Evolutionary conservation across 106 monocot species (phyloP).

Genomic region (Narthecium ossifragum): DNA sequence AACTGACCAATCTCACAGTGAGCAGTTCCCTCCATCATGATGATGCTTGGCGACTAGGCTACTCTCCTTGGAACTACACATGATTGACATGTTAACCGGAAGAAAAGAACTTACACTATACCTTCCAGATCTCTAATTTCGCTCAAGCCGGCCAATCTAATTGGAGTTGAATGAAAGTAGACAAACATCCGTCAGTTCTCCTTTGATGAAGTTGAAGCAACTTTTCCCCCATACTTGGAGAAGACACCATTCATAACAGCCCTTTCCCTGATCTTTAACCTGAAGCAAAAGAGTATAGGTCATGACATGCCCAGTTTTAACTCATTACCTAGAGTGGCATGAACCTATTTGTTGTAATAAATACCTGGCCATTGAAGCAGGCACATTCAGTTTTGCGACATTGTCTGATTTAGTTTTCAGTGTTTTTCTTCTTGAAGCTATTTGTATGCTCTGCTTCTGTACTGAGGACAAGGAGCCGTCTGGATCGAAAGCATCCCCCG

Average conservation of each 20-base stretch:
- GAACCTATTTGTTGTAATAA: background rate
- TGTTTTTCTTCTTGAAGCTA: constrained; percentile 25
- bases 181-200: constrained; percentile 19
- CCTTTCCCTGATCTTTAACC: constrained; percentile 80
- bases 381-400: constrained; percentile 22
- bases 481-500: constrained; percentile 6
- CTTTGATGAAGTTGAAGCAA: constrained; percentile 16
- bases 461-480: constrained; percentile 6
- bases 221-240: constrained; percentile 59
- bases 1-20: too few relatives aligned
- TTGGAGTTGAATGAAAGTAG: too few relatives aligned
- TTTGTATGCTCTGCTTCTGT: constrained; percentile 18
- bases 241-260: constrained; percentile 52
- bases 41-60: too few relatives aligned
- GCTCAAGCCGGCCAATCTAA: too few relatives aligned
- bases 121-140: too few relatives aligned
- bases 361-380: constrained; percentile 33
- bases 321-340: background rate
- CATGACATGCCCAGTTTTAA: background rate
- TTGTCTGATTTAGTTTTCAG: constrained; percentile 26
- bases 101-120: too few relatives aligned
- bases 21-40: too few relatives aligned
- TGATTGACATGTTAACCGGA: too few relatives aligned
- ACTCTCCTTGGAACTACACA: too few relatives aligned
- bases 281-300: constrained; percentile 23